A percentile compares a stretch with the other conserved stretches of the same genome.
phyloP scores from a whole-genome alignment of 805 yeast species.

The Candida suzukii region DNA sequence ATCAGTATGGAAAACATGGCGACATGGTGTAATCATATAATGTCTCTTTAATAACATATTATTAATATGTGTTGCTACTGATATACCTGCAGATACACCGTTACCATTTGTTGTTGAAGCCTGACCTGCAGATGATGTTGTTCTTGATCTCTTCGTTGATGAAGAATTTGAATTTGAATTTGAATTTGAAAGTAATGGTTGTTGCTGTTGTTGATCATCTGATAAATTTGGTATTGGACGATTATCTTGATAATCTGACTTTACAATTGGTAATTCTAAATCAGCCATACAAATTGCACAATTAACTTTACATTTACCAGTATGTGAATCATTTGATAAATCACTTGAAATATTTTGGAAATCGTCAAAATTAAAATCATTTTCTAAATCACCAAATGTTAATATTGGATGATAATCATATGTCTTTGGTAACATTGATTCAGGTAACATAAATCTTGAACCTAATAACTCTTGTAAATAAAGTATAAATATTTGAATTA shows the following conservation, averaged over 20 bases:
- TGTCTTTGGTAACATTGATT: constrained; percentile 65
- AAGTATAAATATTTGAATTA: constrained; percentile 50
- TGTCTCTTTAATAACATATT: constrained; percentile 29
- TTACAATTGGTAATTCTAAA: constrained; percentile 49
- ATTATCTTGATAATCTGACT: constrained; percentile 4
- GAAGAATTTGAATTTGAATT: neutral
- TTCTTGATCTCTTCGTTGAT: too few relatives aligned
- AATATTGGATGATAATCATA: constrained; percentile 77
- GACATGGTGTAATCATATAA: constrained; percentile 86
- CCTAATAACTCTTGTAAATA: constrained; percentile 64
- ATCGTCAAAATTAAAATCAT: constrained; percentile 47
- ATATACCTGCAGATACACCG: neutral
- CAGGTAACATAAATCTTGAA: constrained; percentile 78
- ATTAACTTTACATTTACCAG: constrained; percentile 47
- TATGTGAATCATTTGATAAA: constrained; percentile 18
- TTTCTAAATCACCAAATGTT: constrained; percentile 52
- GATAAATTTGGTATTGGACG: constrained; percentile 2
- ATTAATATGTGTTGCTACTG: constrained; percentile 1
- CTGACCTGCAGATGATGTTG: too few relatives aligned
- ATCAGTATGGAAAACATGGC: constrained; percentile 82
- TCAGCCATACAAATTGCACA: constrained; percentile 90
- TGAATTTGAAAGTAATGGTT: neutral
- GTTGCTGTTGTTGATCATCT: neutral
- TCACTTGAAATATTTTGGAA: constrained; percentile 28
- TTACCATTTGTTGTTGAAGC: too few relatives aligned